These are phyloP conservation scores for Aspergillus sclerotiicarbonarius DNA, from an alignment of 495 filamentous ascomycete genomes.

Conservation along the genomic window DNA sequence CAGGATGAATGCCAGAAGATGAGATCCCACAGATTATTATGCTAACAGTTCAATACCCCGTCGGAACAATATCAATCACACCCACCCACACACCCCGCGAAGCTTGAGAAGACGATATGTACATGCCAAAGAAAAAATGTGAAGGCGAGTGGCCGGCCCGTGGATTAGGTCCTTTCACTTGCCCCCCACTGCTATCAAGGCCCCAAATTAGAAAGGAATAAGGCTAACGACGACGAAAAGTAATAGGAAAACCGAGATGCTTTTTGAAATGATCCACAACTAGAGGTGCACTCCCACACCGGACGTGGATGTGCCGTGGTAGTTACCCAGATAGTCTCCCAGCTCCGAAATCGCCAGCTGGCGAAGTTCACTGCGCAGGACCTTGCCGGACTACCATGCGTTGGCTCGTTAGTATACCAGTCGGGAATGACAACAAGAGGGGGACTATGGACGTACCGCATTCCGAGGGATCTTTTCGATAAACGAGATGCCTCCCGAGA, in stretches of 20 bases:
- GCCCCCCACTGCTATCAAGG: too few species aligned
- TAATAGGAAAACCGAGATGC: too few species aligned
- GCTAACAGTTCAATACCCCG: too few species aligned
- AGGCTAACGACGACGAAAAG: background rate
- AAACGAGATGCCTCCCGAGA: background rate
- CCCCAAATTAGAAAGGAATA: background rate
- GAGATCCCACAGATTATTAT: too few species aligned
- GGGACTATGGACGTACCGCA: background rate
- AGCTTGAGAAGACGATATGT: too few species aligned
- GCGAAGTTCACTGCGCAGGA: background rate
- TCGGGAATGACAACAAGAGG: background rate
- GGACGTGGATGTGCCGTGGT: background rate
- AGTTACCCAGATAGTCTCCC: background rate
- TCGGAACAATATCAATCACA: too few species aligned
- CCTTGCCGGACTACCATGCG: background rate
- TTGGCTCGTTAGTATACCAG: background rate
- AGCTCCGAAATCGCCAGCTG: background rate
- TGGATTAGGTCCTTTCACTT: too few species aligned
- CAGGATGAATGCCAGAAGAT: too few species aligned
- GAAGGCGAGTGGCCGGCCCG: too few species aligned
- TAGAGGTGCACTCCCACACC: background rate
- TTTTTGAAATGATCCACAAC: background rate
- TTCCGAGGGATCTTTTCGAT: background rate
- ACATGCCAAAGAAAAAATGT: too few species aligned
- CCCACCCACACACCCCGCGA: too few species aligned